Conservation (phyloP, 2,329 filamentous ascomycete species). For the Aspergillus unguis region DNA sequence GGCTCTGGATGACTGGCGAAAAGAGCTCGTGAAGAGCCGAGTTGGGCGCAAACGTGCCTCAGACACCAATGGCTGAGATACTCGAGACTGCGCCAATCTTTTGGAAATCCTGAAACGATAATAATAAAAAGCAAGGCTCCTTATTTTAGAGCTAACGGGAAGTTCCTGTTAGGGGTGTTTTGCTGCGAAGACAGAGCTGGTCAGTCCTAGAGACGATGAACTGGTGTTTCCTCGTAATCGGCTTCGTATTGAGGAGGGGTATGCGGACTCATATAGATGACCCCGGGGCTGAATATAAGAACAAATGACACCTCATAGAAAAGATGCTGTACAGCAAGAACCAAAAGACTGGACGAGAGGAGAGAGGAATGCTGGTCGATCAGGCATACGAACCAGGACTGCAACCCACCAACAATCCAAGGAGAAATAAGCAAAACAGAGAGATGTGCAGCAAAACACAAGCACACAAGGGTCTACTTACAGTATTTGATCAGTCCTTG, state of each 20-base stretch:
- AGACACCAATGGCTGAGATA: neutral
- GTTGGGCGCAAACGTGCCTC: neutral
- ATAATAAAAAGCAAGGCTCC: neutral
- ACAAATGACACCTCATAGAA: neutral
- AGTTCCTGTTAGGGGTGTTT: neutral
- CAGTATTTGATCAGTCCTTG: neutral
- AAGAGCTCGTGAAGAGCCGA: neutral
- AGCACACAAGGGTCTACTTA: neutral
- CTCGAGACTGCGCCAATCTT: neutral
- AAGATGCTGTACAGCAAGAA: neutral
- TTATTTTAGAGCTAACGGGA: neutral
- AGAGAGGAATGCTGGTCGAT: neutral
- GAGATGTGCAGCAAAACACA: neutral
- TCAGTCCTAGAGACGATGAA: neutral
- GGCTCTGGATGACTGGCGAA: too few relatives aligned
- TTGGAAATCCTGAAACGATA: neutral
- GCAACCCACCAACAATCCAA: neutral
- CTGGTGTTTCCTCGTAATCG: neutral
- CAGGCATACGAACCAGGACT: neutral
- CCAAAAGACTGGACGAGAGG: neutral
- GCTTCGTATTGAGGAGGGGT: slow-evolving; percentile 5
- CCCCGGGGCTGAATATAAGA: neutral
- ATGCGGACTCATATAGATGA: neutral
- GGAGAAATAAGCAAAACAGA: neutral
- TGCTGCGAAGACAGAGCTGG: neutral